Evolutionary conservation across 768 basidiomycete genomes (phyloP), one percentile per base, ranked within the genome.

Genomic region (Lactarius sanguifluus): DNA sequence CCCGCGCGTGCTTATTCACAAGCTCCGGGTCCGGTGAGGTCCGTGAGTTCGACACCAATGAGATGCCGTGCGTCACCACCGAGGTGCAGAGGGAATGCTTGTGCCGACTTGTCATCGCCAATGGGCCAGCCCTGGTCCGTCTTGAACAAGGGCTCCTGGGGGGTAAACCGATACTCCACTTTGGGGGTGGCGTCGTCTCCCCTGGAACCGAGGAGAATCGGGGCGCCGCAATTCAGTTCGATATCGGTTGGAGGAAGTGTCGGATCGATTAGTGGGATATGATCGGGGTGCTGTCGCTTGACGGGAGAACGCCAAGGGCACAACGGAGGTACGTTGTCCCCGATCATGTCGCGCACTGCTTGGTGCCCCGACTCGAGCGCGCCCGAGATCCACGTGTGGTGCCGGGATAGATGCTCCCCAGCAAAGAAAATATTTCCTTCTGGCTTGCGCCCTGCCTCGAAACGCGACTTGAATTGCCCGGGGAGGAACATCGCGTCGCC

Each of bases 401-500:
- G 74, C 18, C 65, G 69, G 10, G 72, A 72, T 10, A 72, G 64
- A 52, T 75, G 74, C 54, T 75, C 74, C 25, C 74, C 74, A 0
- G 74, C 74, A 16, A 75, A 75, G 57, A 66, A 68, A 23, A 75
- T 47, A 55, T 71, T 71, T 2, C 68, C 71, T 58, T 75, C 74
- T n/a, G 70, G 70, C 32, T 20, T 28, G 20, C 69, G 69, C 8
- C 69, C 68, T 2, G 63, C 63, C 23, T 72, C 72, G 47, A 74
- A 71, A 41, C 68, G 69, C 2, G 69, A 54, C 8, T 50, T 28
- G 34, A 74, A 73, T 43, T 75, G 74, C 25, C 74, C 74, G 0
- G 74, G 74, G 52, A 75, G 64, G 62, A 74, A 75, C 73, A 74
- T 75, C 8, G 74, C 74, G 30, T 73, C 74, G 20, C 74, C 74